Evolutionary conservation across 768 basidiomycete species (phyloP), one percentile per base, ranked within the genome.

Genomic region (Lenzites betulinus): DNA sequence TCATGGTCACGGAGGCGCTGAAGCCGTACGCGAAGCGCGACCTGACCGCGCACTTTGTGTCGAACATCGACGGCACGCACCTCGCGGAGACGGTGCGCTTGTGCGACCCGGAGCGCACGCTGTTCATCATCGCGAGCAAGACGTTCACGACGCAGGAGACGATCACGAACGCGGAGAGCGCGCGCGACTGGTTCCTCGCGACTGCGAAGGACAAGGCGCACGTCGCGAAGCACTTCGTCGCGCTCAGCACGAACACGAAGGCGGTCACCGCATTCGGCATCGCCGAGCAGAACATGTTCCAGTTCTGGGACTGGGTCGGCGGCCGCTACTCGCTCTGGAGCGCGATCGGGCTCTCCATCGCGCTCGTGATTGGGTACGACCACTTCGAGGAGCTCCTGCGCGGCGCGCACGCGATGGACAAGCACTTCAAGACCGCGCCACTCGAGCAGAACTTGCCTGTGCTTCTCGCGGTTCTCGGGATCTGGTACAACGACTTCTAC

Each of bases 291-390:
- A 98, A 98, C 79, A 99, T 99, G 95, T 99, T 99, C 86, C 88
- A 90, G 72, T 98, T 99, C 86, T 99, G 96, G 96, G 97, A 98
- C 76, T 99, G 97, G 97, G 97, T 99, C 64, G 97, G 97, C 63
- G 97, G 97, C 26, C 86, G 96, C 64, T 99, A 99, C 84, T 94
- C 91, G 68, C 81, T 99, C 65, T 98, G 97, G 96, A 95, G 93
- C 63, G 96, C 97, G 30, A 98, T 99, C 67, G 97, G 97, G 60
- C 81, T 98, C 60, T 92, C 92, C 46, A 98, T 99, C 75, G 91
- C 92, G 39, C 79, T 98, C 51, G 89, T 87, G 47, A 91, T 98
- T 68, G 97, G 97, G 3, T 97, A 86, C 72, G 91, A 97, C 38
- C 92, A 95, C 81, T 98, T 98, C 73, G 89, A 92, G 73, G 78